These are phyloP conservation scores for Lactifluus echinatus DNA, from an alignment of 768 basidiomycete genomes.

Conservation along the genomic window DNA sequence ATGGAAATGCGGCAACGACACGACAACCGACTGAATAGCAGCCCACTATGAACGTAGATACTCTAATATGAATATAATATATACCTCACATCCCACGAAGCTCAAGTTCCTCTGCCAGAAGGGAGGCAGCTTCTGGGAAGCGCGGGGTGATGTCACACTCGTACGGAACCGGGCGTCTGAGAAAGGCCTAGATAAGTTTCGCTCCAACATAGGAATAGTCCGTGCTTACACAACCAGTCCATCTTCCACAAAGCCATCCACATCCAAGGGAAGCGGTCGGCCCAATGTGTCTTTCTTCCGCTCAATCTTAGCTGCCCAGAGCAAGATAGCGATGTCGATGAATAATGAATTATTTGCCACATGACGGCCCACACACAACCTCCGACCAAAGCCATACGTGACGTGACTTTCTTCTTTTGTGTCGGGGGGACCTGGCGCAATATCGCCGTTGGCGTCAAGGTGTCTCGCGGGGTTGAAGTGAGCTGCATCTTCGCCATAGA, in stretches of 20 bases:
- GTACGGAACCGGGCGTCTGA: conserved; percentile 16
- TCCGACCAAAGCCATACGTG: conserved; percentile 17
- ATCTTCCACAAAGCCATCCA: conserved; percentile 19
- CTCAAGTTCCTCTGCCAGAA: conserved; percentile 9
- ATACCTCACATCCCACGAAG: background rate
- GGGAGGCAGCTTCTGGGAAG: conserved; percentile 12
- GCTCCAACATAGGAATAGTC: background rate
- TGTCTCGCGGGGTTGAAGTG: conserved; percentile 19
- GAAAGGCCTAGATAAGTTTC: background rate
- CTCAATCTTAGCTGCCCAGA: conserved; percentile 14
- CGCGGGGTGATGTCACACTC: conserved; percentile 13
- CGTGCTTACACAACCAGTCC: conserved; percentile 18
- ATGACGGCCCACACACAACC: conserved; percentile 18
- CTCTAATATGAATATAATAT: background rate
- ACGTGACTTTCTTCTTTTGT: conserved; percentile 19
- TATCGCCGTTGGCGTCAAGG: conserved; percentile 9
- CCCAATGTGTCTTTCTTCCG: conserved; percentile 12
- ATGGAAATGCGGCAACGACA: background rate
- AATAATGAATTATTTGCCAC: conserved; percentile 18
- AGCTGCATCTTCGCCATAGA: conserved; percentile 17
- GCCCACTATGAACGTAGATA: background rate
- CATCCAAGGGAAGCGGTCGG: conserved; percentile 5
- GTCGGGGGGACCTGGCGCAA: conserved; percentile 15
- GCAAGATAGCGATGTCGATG: conserved; percentile 16
- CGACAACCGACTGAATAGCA: no score